Evolutionary conservation across 2,329 filamentous ascomycete species (phyloP), one percentile per base, ranked within the genome.

Genomic region (Penicillium sp.): DNA sequence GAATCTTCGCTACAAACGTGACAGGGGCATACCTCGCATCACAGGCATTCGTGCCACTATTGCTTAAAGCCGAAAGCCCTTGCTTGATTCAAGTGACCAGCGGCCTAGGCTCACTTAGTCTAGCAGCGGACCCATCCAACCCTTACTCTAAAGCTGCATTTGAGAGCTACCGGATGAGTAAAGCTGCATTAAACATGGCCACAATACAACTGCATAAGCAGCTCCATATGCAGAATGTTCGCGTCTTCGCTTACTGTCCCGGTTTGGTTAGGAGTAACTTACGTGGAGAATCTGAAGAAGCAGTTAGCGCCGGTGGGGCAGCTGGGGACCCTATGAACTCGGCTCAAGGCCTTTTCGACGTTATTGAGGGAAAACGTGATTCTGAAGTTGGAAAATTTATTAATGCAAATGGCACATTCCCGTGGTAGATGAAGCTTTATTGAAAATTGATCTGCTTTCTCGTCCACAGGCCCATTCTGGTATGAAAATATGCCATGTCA

Each of bases 21-120:
- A 67, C 66, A 16, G 70, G 70, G 8, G 63, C 70, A 1, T 61
- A 64, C 1, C 28, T 75, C 3, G 47, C 75, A 2, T 67, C 70
- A 0, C 55, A 71, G 23, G 65, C 65, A 1, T 60, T 75, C n/a
- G 18, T 64, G 2, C 72, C 69, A 0, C 63, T 76, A 0, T 59
- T 77, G 6, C 59, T 67, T 6, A 64, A 65, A 19, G 72, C 72
- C 2, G 49, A 59, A 2, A 49, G 57, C 14, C 66, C 57, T 28
- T 69, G 45, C 59, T 57, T 73, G 37, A 68, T 77, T 54, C 71
- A 75, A 24, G 62, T 76, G 3, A 67, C 65, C 2, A 72, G 68
- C n/a, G 55, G 29, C 1, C 52, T 73, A 6, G 74, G 74, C 5
- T 71, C 68, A 24, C 10, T 54, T 8, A 61, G 62, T 18, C 29